Percentiles rank a stretch among this genome's conserved stretches.
Evolutionary conservation across 768 basidiomycete genomes (phyloP).

Genomic region (Ramaria sp.): DNA sequence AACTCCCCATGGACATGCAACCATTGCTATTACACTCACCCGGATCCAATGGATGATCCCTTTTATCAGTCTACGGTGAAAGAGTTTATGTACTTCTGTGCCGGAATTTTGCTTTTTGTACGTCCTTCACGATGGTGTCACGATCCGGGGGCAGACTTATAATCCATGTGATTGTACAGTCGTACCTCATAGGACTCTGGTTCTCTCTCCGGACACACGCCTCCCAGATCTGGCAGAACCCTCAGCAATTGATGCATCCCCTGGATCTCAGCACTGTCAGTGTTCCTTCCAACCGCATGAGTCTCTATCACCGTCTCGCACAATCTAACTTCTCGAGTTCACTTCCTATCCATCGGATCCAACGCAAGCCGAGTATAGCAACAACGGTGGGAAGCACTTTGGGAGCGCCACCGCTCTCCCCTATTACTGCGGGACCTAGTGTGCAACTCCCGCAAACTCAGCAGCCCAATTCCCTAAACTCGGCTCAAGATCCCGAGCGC

Average conservation of each 20-base stretch:
- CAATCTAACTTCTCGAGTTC: slow-evolving; percentile 22
- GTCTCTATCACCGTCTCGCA: slow-evolving; percentile 51
- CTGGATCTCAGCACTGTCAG: slow-evolving; percentile 42
- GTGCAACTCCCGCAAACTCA: slow-evolving; percentile 13
- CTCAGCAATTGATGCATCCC: slow-evolving; percentile 66
- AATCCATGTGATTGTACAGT: slow-evolving; percentile 34
- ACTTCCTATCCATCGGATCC: slow-evolving; percentile 22
- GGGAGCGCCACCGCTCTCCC: slow-evolving; percentile 24
- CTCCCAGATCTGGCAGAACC: slow-evolving; percentile 98
- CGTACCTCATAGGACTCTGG: slow-evolving; percentile 95
- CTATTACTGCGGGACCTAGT: slow-evolving; percentile 13
- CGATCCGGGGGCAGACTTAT: neutral
- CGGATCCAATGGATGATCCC: slow-evolving; percentile 84
- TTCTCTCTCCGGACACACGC: slow-evolving; percentile 98
- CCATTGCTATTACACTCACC: slow-evolving; percentile 91
- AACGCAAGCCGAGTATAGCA: slow-evolving; percentile 36
- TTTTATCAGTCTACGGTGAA: slow-evolving; percentile 97
- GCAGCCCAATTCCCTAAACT: slow-evolving; percentile 11
- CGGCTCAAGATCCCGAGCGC: slow-evolving; percentile 12
- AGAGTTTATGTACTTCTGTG: slow-evolving; percentile 92
- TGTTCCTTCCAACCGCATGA: slow-evolving; percentile 34
- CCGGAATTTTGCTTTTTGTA: slow-evolving; percentile 80
- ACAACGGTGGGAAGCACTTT: slow-evolving; percentile 23
- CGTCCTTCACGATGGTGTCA: slow-evolving; percentile 22
- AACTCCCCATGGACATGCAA: slow-evolving; percentile 71